Evolutionary conservation across 2,329 filamentous ascomycete species (phyloP).

Genomic region (Leptographium procerum): DNA sequence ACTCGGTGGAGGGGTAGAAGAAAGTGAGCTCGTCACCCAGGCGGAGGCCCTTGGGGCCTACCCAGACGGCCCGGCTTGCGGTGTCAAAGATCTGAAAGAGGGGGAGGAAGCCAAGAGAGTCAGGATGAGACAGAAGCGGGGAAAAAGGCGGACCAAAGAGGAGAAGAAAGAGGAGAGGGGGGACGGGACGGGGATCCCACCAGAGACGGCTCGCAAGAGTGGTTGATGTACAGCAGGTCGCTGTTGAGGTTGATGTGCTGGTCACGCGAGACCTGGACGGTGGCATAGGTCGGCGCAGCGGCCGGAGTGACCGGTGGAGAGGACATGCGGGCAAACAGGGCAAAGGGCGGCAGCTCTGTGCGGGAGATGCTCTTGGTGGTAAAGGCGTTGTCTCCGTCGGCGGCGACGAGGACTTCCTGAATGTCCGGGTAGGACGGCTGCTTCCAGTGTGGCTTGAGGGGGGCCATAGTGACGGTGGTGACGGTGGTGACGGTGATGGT

Average conservation of each 20-base stretch:
- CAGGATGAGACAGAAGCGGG: not conserved
- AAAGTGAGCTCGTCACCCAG: constrained; percentile 53
- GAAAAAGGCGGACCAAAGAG: not conserved
- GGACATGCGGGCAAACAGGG: constrained; percentile 52
- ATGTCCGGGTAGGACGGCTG: constrained; percentile 49
- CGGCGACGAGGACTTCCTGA: constrained; percentile 42
- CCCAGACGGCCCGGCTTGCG: constrained; percentile 43
- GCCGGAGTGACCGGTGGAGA: constrained; percentile 52
- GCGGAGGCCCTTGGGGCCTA: constrained; percentile 42
- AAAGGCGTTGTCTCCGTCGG: constrained; percentile 39
- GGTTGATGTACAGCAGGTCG: constrained; percentile 56
- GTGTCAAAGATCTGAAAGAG: constrained; percentile 47
- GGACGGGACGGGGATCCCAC: constrained; percentile 28
- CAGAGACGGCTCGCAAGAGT: constrained; percentile 55
- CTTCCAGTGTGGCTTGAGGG: constrained; percentile 45
- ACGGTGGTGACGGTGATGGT: not conserved
- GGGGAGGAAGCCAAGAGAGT: not conserved
- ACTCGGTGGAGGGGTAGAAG: constrained; percentile 68
- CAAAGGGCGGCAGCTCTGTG: constrained; percentile 46
- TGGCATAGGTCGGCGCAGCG: constrained; percentile 47
- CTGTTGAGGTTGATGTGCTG: constrained; percentile 53
- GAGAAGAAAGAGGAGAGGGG: not conserved
- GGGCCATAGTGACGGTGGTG: constrained; percentile 21
- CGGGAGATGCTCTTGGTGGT: constrained; percentile 49
- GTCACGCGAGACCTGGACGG: constrained; percentile 46